Evolutionary conservation across 2,329 filamentous ascomycete genomes (phyloP), one percentile per base, ranked within the genome.

Genomic region (Aspergillus unguis): DNA sequence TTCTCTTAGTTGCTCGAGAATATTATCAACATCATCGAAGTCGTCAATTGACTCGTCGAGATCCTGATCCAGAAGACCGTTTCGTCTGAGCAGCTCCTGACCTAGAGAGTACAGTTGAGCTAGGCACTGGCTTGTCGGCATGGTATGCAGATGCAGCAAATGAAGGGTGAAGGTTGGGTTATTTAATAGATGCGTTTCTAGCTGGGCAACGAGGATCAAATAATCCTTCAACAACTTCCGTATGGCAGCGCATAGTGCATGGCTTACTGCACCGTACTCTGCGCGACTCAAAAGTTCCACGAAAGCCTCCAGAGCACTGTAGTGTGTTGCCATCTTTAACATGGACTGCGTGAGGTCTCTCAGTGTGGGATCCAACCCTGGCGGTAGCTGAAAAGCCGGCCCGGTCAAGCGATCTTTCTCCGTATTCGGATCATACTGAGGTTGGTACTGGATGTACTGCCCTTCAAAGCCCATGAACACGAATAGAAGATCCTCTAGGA

Each of bases 381-480:
- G 81, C 5, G 89, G 76, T 56, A 96, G 85, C 58, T 85, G 85
- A 73, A 91, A 97, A 7, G 79, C 76, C 1, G 94, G 94, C 0
- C 94, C 94, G 5, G 86, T 81, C 45, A 99, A 77, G 10, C 92
- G 85, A 65, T 95, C 90, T 64, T 92, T 90, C 74, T 99, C 94
- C 47, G 90, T 85, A 3, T 81, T 76, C 0, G 92, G 90, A 61
- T 96, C 86, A 69, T 95, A 97, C 6, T 83, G 82, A 60, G 90
- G 87, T 53, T 82, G 82, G 67, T 90, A 97, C 50, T 90, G 88
- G 56, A 99, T 88, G 68, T 97, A 97, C 70, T 96, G 91, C n/a
- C 94, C 94, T 72, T 99, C 94, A 58, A 91, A 96, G 26, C 94
- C 94, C 92, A 99, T 96, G 63, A 97, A 95, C 4, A 95, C 91